These are phyloP conservation scores for Aureobasidium sp. DNA, from an alignment of 2,329 filamentous ascomycete genomes.

Conservation along the genomic window DNA sequence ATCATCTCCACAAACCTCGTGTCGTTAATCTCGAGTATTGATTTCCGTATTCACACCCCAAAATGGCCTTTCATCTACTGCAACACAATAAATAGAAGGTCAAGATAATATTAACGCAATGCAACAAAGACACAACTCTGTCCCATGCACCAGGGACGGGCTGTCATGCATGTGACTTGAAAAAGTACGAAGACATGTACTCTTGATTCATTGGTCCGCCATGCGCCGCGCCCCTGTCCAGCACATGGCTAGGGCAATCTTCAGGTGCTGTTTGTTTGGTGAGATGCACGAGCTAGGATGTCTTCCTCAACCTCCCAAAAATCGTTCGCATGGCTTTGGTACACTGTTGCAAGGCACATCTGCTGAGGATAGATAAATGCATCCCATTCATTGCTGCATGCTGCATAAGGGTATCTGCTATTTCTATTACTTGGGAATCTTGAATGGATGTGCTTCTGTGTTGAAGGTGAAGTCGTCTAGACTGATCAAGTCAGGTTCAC, in stretches of 20 bases:
- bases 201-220: background rate
- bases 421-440: slow-evolving; percentile 14
- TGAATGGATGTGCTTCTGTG: slow-evolving; percentile 45
- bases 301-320: slow-evolving; percentile 1
- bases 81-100: background rate
- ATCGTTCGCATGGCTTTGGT: background rate
- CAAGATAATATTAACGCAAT: background rate
- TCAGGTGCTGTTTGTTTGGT: background rate
- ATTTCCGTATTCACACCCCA: background rate
- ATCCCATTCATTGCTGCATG: background rate
- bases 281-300: slow-evolving; percentile 2
- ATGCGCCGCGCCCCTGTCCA: background rate
- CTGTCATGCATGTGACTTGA: background rate
- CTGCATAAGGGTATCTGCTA: background rate
- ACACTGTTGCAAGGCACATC: background rate
- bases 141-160: background rate
- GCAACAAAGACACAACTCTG: background rate
- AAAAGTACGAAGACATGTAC: background rate
- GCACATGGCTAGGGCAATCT: background rate
- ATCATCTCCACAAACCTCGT: background rate
- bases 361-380: background rate
- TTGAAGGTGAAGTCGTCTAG: slow-evolving; percentile 46
- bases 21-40: background rate
- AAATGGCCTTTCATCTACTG: background rate
- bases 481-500: slow-evolving; percentile 36